Evolutionary conservation across 306 rosid genomes (phyloP).

Genomic region (Medicago arabica): DNA sequence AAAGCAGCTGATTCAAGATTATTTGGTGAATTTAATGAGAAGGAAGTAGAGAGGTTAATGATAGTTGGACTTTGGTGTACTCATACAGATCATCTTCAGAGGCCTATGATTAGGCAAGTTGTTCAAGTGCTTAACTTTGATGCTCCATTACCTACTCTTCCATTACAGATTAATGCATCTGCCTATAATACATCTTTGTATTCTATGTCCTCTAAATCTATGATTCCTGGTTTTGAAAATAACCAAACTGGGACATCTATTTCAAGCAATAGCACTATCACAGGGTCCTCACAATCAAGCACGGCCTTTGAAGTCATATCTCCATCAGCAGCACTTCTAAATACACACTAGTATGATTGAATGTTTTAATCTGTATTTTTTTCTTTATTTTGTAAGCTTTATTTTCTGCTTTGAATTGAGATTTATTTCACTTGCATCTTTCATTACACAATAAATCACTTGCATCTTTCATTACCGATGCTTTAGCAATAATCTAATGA

Average conservation of each 20-base stretch:
- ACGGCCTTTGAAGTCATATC: slow-evolving; percentile 20
- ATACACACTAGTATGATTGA: slow-evolving; percentile 6
- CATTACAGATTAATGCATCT: background rate
- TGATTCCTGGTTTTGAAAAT: no score
- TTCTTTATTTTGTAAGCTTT: no score
- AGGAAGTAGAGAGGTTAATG: slow-evolving; percentile 43
- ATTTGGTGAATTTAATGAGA: slow-evolving; percentile 35
- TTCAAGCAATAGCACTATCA: slow-evolving; percentile 18
- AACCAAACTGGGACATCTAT: background rate
- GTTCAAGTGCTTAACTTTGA: slow-evolving; percentile 49
- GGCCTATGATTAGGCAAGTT: slow-evolving; percentile 51
- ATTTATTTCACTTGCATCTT: no score
- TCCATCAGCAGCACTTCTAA: slow-evolving; percentile 56
- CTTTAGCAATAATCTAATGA: no score
- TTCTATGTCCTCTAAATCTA: no score
- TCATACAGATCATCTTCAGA: slow-evolving; percentile 29
- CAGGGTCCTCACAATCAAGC: slow-evolving; percentile 42
- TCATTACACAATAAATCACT: no score
- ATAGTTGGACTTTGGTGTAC: slow-evolving; percentile 55
- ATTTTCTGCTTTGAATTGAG: background rate
- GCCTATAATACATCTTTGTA: slow-evolving; percentile 4
- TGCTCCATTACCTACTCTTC: slow-evolving; percentile 45
- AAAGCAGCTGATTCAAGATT: slow-evolving; percentile 45
- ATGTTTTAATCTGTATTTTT: background rate
- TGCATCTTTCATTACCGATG: no score